Evolutionary conservation across 345 rosid genomes (phyloP), one percentile per base, ranked within the genome.

Genomic region (Populus alba): DNA sequence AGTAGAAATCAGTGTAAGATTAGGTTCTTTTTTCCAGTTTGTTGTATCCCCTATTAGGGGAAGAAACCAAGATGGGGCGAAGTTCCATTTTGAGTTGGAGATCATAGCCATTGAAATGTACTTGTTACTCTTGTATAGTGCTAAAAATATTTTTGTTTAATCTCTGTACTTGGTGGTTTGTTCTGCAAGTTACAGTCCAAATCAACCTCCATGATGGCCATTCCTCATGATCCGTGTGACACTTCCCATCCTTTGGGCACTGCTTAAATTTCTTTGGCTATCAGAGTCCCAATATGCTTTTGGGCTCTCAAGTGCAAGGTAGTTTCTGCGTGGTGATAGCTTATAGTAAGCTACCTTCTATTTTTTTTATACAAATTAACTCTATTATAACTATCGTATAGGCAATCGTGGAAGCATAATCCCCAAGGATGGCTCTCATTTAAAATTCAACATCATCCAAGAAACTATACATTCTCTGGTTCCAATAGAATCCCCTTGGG

Each of bases 11-110:
- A 37, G 47, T n/a, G 20, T 23, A 57, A 13, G 20, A 13, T 22
- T 37, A 47, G 33, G 22, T 70, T 74, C 11, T 15, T 38, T 70
- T 27, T 31, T 7, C 37, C 17, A n/a, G 72, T 39, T 41, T 77
- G 39, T 16, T 55, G 76, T 49, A 65, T 5, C 62, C 43, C 61
- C 45, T 7, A 33, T 9, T 13, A 49, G 72, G 74, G 25, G 72
- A 76, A 80, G 76, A 72, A 59, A 83, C 80, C 90, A 74, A 83
- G 68, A 82, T 87, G 90, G 82, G 83, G 90, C 89, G 73, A 90
- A 90, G 90, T 87, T 76, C 85, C 88, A 80, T 84, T 77, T 80
- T 83, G 89, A 77, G 85, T 82, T 81, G 65, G 65, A 63, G 76
- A 17, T 57, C 25, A 17, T 31, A 68, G 55, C 41, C 20, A 69